phyloP scores from a whole-genome alignment of 805 yeast genomes.

The Pichia nakasei region DNA sequence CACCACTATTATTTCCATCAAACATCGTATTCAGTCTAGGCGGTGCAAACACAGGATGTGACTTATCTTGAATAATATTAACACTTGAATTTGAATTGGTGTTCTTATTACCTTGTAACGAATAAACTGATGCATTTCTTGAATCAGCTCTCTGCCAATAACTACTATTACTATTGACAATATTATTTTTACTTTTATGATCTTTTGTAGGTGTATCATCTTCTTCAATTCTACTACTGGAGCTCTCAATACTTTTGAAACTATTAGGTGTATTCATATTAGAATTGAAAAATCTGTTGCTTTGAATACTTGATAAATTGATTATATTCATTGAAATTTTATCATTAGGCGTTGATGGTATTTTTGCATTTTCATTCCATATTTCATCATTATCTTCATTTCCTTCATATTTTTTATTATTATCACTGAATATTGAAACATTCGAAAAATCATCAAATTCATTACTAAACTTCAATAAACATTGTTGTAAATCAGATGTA shows the following conservation, averaged over 20 bases:
- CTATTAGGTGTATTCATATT: constrained; percentile 6
- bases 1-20: background rate
- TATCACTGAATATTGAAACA: constrained; percentile 24
- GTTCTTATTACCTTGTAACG: constrained; percentile 4
- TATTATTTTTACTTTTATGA: background rate
- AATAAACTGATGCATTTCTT: constrained; percentile 9
- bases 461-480: constrained; percentile 30
- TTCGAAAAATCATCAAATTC: constrained; percentile 32
- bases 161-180: constrained; percentile 10
- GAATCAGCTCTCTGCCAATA: constrained; percentile 20
- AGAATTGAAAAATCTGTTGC: background rate
- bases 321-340: background rate
- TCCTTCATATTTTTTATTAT: constrained; percentile 17
- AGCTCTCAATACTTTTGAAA: constrained; percentile 3
- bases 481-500: constrained; percentile 33
- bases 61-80: background rate
- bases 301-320: constrained; percentile 3
- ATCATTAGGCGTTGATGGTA: constrained; percentile 5
- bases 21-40: constrained; percentile 1
- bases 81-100: background rate
- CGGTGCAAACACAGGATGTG: constrained; percentile 13
- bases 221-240: background rate
- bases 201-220: constrained; percentile 3
- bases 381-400: constrained; percentile 15
- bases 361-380: constrained; percentile 2